A percentile compares a stretch with the other conserved stretches of the same genome.
Evolutionary conservation across 257 asterid genomes (phyloP).

Genomic region (Datura wrightii): DNA sequence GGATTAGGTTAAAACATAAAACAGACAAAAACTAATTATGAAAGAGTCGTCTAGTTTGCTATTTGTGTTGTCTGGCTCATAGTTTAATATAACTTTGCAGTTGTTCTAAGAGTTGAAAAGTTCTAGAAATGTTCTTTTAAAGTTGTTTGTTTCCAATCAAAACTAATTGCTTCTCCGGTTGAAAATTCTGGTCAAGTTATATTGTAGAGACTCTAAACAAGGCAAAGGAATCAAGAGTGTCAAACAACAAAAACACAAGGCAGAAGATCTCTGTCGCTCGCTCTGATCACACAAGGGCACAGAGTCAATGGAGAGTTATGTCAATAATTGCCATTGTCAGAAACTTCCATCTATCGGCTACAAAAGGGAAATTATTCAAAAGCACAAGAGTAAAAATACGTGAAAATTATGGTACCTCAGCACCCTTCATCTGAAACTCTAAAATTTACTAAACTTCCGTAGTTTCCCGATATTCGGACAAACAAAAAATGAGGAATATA

Average conservation of each 20-base stretch:
- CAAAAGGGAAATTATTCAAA: neutral
- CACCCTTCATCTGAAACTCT: too few relatives aligned
- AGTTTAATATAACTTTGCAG: neutral
- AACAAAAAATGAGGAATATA: too few relatives aligned
- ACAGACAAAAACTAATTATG: neutral
- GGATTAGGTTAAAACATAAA: neutral
- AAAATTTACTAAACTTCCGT: too few relatives aligned
- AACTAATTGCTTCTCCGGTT: neutral
- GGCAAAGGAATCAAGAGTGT: neutral
- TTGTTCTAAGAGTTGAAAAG: conserved; percentile 11
- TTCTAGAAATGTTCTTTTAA: neutral
- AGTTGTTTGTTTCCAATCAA: neutral
- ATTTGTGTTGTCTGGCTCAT: neutral
- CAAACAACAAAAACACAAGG: neutral
- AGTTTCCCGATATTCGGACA: too few relatives aligned
- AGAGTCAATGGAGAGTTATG: neutral
- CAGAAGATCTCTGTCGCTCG: neutral
- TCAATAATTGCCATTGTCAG: neutral
- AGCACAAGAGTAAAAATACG: too few relatives aligned
- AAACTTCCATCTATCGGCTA: neutral
- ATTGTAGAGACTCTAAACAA: neutral
- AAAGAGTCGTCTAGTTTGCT: neutral
- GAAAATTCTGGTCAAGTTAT: neutral
- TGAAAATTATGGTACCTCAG: too few relatives aligned
- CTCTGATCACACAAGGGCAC: neutral